phyloP scores from a whole-genome alignment of 371 early-diverging fungal genomes.

The Vavraia culicis region DNA sequence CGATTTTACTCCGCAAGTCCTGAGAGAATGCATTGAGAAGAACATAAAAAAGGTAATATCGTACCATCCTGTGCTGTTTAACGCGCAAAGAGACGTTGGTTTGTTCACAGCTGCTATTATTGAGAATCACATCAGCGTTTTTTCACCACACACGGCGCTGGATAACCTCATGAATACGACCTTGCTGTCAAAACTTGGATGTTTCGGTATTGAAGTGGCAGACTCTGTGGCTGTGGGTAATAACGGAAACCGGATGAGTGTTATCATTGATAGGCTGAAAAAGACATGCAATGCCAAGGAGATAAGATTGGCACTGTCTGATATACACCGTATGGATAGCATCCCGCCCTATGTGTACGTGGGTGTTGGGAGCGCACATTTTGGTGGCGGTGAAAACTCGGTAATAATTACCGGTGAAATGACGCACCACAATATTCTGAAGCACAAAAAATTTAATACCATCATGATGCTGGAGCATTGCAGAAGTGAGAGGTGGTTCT shows the following conservation, averaged over 20 bases:
- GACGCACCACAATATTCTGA: conserved; percentile 67
- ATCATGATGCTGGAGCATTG: conserved; percentile 74
- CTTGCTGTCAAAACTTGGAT: too few relatives aligned
- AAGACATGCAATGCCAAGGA: too few relatives aligned
- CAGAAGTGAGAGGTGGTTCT: conserved; percentile 70
- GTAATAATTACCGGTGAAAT: conserved; percentile 71
- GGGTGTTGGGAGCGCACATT: conserved; percentile 73
- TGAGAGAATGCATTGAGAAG: conserved; percentile 62
- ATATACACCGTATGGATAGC: too few relatives aligned
- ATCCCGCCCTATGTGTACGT: conserved; percentile 49
- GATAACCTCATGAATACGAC: conserved; percentile 50
- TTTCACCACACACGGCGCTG: conserved; percentile 76
- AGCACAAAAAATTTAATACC: conserved; percentile 51
- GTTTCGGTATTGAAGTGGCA: too few relatives aligned
- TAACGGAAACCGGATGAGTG: too few relatives aligned
- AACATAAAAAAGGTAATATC: conserved; percentile 44
- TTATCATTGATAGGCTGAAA: too few relatives aligned
- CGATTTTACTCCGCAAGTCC: conserved; percentile 61
- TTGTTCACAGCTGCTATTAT: conserved; percentile 54
- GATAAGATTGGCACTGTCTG: too few relatives aligned
- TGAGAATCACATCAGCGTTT: conserved; percentile 61
- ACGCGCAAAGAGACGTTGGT: conserved; percentile 57
- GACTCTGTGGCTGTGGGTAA: too few relatives aligned
- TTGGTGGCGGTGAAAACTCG: conserved; percentile 46
- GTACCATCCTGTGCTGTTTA: conserved; percentile 83